Conservation (phyloP, 148 eudicot species). For the Persicaria tinctoria region DNA sequence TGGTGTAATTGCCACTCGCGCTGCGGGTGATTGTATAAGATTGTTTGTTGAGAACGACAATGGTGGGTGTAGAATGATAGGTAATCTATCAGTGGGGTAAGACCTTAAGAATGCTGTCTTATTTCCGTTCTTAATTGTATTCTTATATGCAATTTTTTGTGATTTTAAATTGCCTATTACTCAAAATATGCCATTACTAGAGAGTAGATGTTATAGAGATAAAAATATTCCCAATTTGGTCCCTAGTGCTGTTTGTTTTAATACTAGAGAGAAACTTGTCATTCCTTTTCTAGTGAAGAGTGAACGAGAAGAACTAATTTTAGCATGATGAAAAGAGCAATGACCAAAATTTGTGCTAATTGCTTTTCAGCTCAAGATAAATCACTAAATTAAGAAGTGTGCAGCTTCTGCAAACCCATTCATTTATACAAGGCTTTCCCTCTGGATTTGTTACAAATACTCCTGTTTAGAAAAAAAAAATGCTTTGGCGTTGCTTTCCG, state of each 20-base stretch:
- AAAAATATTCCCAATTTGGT: not conserved
- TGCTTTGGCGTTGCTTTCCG: too few species aligned
- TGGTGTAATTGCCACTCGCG: slow-evolving; percentile 82
- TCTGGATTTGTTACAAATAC: too few species aligned
- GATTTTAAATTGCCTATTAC: not conserved
- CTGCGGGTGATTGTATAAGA: slow-evolving; percentile 93
- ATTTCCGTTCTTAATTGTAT: not conserved
- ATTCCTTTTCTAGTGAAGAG: not conserved
- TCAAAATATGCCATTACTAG: not conserved
- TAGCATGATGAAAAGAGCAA: too few species aligned
- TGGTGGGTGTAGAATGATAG: too few species aligned
- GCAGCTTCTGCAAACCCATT: too few species aligned
- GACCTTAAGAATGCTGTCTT: not conserved
- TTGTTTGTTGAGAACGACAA: slow-evolving; percentile 70
- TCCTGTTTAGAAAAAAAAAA: too few species aligned
- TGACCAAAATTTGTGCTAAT: too few species aligned
- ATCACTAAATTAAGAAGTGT: too few species aligned
- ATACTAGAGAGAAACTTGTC: not conserved
- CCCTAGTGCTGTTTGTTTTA: not conserved
- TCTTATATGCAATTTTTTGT: not conserved
- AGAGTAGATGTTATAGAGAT: not conserved
- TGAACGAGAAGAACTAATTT: too few species aligned
- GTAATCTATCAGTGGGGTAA: too few species aligned
- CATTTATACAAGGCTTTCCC: too few species aligned
- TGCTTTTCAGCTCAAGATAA: too few species aligned